phyloP scores from a whole-genome alignment of 2,329 filamentous ascomycete species.

The Hymenoscyphus repandus region DNA sequence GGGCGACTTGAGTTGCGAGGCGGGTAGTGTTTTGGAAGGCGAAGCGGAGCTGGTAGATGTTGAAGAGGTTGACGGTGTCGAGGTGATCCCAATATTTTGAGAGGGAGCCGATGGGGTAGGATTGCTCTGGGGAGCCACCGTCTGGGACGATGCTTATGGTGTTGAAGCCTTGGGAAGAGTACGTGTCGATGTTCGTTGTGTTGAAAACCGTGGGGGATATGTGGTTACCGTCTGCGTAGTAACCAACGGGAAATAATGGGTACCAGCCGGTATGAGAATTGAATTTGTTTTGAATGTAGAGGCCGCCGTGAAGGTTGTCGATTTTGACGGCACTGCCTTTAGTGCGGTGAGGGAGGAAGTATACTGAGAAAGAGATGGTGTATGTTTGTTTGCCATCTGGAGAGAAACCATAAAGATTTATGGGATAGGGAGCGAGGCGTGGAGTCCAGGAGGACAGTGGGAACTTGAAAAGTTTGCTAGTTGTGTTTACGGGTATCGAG shows the following conservation, averaged over 20 bases:
- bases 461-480: constrained; percentile 33
- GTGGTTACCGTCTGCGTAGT: constrained; percentile 34
- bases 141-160: constrained; percentile 38
- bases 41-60: constrained; percentile 36
- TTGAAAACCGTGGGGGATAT: constrained; percentile 25
- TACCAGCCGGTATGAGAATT: constrained; percentile 30
- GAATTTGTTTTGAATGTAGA: constrained; percentile 35
- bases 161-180: constrained; percentile 41
- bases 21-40: constrained; percentile 31
- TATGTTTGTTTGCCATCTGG: constrained; percentile 32
- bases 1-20: constrained; percentile 31
- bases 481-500: constrained; percentile 34
- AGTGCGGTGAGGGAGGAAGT: constrained; percentile 38
- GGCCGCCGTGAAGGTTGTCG: constrained; percentile 41
- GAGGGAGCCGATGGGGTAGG: constrained; percentile 35
- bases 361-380: constrained; percentile 34
- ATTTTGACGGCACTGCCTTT: constrained; percentile 42
- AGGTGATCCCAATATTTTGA: constrained; percentile 37
- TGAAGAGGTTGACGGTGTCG: constrained; percentile 39
- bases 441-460: constrained; percentile 30
- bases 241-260: constrained; percentile 41
- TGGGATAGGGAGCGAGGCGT: constrained; percentile 32
- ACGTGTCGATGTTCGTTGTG: constrained; percentile 34
- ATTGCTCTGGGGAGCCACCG: constrained; percentile 32
- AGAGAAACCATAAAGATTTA: constrained; percentile 32